Percentiles rank a stretch among this genome's conserved stretches.
These are phyloP conservation scores for Suillus spraguei DNA, from an alignment of 768 basidiomycete species.

Conservation along the genomic window DNA sequence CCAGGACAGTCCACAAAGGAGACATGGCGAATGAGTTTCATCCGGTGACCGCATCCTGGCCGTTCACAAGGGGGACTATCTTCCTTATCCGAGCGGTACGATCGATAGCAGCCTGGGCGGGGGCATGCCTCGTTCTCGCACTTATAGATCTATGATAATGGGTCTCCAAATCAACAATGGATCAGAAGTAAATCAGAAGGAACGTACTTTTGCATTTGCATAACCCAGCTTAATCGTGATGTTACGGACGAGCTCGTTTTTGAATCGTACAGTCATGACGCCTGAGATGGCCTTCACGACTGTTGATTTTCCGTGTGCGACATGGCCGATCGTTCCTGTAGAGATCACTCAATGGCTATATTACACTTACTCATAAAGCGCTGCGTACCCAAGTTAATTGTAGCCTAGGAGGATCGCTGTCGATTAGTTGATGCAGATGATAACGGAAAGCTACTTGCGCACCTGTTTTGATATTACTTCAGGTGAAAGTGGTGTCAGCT, in stretches of 20 bases:
- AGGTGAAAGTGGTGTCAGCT: constrained; percentile 85
- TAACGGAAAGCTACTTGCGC: constrained; percentile 25
- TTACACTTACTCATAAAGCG: neutral
- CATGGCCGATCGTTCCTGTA: constrained; percentile 95
- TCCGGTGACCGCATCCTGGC: constrained; percentile 85
- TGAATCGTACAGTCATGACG: constrained; percentile 97
- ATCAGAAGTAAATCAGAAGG: constrained; percentile 12
- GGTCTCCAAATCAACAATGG: neutral
- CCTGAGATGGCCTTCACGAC: constrained; percentile 99
- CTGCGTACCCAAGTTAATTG: constrained; percentile 82
- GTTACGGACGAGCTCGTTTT: constrained; percentile 98
- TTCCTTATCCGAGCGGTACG: constrained; percentile 93
- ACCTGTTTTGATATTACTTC: constrained; percentile 93
- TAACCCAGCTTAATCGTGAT: constrained; percentile 99
- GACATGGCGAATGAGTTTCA: constrained; percentile 94
- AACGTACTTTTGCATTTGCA: constrained; percentile 93
- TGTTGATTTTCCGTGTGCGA: constrained; percentile 96
- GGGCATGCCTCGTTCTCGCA: constrained; percentile 94
- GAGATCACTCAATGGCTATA: constrained; percentile 9
- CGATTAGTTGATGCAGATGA: neutral
- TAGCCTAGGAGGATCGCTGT: constrained; percentile 60
- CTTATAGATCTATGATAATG: constrained; percentile 82
- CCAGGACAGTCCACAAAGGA: constrained; percentile 98
- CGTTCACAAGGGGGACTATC: constrained; percentile 92
- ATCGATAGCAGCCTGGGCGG: constrained; percentile 91